Conservation (phyloP, 805 yeast genomes). For the Metschnikowia kofuensis region DNA sequence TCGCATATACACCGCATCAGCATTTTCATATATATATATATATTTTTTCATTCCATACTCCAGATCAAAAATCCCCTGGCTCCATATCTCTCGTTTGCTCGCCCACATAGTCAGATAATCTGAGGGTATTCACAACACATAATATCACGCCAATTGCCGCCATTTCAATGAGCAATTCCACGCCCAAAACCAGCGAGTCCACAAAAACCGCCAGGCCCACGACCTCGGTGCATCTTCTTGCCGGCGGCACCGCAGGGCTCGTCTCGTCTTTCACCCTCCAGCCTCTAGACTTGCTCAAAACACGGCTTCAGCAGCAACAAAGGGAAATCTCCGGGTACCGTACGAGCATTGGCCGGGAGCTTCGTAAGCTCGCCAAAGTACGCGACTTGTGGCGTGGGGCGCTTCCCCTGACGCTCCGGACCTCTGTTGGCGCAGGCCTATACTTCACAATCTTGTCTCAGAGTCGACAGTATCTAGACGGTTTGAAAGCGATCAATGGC, state of each 20-base stretch:
- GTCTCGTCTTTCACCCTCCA: conserved; percentile 77
- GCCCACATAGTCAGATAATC: too few species aligned
- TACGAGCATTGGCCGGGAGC: conserved; percentile 36
- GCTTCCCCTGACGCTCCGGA: conserved; percentile 82
- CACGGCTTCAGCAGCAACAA: conserved; percentile 67
- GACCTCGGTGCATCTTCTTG: conserved; percentile 52
- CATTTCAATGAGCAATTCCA: conserved; percentile 3
- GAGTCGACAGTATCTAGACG: conserved; percentile 52
- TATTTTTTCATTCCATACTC: too few species aligned
- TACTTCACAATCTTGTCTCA: conserved; percentile 72
- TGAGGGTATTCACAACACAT: background rate
- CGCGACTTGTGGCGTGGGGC: conserved; percentile 89
- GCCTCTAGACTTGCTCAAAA: conserved; percentile 86
- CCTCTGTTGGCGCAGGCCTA: conserved; percentile 86
- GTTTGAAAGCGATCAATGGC: conserved; percentile 12
- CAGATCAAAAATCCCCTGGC: too few species aligned
- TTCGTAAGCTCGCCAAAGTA: conserved; percentile 40
- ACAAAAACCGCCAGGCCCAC: conserved; percentile 6
- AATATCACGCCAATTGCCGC: background rate
- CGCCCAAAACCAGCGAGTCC: background rate
- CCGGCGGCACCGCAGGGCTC: conserved; percentile 86
- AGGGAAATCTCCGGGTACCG: conserved; percentile 19
- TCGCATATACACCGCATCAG: too few species aligned
- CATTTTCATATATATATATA: too few species aligned
- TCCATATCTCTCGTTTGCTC: too few species aligned